Evolutionary conservation across 164 flowering plant genomes (phyloP), one percentile per base, ranked within the genome.

Genomic region (Dillenia turbinata): DNA sequence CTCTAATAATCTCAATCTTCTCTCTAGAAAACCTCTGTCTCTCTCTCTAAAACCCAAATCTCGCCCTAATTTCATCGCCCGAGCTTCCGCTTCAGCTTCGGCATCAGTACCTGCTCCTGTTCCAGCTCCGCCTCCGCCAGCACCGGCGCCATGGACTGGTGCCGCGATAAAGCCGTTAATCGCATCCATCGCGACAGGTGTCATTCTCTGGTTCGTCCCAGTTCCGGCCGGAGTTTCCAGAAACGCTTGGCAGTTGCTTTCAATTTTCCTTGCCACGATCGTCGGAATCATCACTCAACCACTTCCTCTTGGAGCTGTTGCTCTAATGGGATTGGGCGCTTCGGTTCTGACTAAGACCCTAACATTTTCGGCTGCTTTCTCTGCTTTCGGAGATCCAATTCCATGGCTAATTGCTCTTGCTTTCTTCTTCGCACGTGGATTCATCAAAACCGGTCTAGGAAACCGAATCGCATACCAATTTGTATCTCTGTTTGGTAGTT

Each of bases 371-470:
- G 96, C 96, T 2, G 98, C 98, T 0, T 92, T 92, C 76, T 92
- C 98, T 1, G 93, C 93, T 11, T 92, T 92, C 49, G 96, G 98
- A 3, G 98, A 92, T 71, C 96, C 96, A 2, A 92, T 89, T 50
- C 98, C 96, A 2, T 90, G 96, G 98, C 77, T 92, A 9, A 92
- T 92, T 11, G 96, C 92, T 10, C 85, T 92, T 13, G 96, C 98
- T 1, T 92, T 92, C 79, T 92, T 92, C 82, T 92, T 92, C 63
- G 95, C 98, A 0, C 66, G 92, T 9, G 95, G 98, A 1, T 92
- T 92, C 66, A 88, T 92, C 46, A 92, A 92, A 64, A 90, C 96
- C 16, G 96, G 98, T 0, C 80, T 92, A 5, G 98, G 98, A 0
- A 90, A 92, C 67, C 79, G 96, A 12, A 81, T 93, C 15, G 97